Evolutionary conservation across 768 basidiomycete genomes (phyloP).

Genomic region (Lanmaoa rubissima): DNA sequence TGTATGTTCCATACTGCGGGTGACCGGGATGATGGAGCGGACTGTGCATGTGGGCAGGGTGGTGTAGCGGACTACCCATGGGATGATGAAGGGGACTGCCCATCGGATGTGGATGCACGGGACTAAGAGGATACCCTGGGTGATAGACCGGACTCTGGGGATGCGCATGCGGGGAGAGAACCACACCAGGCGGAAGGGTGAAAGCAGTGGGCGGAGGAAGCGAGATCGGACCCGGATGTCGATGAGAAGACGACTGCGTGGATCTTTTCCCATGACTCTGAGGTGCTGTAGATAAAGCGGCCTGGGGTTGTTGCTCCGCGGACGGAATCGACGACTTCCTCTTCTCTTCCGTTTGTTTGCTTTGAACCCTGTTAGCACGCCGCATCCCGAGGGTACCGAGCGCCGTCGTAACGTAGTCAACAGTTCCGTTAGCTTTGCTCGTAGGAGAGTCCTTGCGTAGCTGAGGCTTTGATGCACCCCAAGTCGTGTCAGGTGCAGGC

Average conservation of each 20-base stretch:
- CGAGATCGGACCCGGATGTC: constrained; percentile 70
- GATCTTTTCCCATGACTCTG: constrained; percentile 18
- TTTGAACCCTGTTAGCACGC: constrained; percentile 27
- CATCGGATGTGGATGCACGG: constrained; percentile 24
- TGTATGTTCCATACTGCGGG: constrained; percentile 29
- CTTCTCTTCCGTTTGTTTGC: constrained; percentile 25
- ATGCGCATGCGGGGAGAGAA: constrained; percentile 34
- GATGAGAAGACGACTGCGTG: constrained; percentile 34
- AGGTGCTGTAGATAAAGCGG: constrained; percentile 8
- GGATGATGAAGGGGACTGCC: constrained; percentile 41
- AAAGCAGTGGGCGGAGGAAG: constrained; percentile 59
- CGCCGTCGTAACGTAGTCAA: constrained; percentile 17
- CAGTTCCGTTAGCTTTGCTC: constrained; percentile 17
- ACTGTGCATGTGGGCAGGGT: constrained; percentile 32
- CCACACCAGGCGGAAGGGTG: constrained; percentile 38
- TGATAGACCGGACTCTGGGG: constrained; percentile 42
- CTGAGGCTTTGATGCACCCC: constrained; percentile 18
- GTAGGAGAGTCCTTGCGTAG: constrained; percentile 8
- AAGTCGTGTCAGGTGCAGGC: constrained; percentile 8
- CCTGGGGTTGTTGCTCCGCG: constrained; percentile 18
- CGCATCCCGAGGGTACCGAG: constrained; percentile 32
- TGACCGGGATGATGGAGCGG: constrained; percentile 32
- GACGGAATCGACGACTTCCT: constrained; percentile 9
- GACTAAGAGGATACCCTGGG: constrained; percentile 34
- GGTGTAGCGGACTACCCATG: constrained; percentile 32